Base-by-base conservation (phyloP, 805 yeast species). In the Naumovozyma baii region DNA sequence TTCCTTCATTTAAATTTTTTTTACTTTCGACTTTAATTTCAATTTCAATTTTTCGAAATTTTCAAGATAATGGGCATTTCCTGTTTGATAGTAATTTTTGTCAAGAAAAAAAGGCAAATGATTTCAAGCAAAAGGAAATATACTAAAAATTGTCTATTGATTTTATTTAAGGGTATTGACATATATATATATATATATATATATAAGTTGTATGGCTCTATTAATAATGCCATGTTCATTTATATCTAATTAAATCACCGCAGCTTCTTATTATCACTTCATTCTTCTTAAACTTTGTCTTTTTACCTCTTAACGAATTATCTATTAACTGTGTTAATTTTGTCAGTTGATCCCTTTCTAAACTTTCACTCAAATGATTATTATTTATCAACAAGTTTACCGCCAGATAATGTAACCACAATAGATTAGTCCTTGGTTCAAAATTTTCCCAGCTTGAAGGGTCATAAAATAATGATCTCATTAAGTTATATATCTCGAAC, bases 381-480 rank as follows among this genome's bases (percentile, higher is more conserved):
- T 35, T 45, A 25, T 48, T 43, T 5, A 54, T 57, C 8, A 77
- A 37, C 40, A 80, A 49, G 43, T 71, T 69, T 38, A 72, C 72
- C 29, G 69, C 64, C n/a, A 81, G 42, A 50, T 78, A 79, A 47
- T 77, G 78, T 33, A 80, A 59, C 88, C 88, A 80, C 25, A 72
- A 51, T 14, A 80, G 53, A 49, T 80, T 81, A 20, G 80, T 77
- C 28, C 59, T 59, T 36, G 70, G 59, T 14, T 59, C 61, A 25
- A 42, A 57, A 4, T 47, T 49, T 3, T 40, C 47, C 57, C 58
- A 52, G n/a, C 46, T 42, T n/a, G 40, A 34, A n/a, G 52, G 42
- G 14, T 45, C 48, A 10, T 53, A 45, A 17, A 56, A 40, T 18
- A 51, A 41, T 13, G 45, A 47, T 39, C 78, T 66, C 83, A 78